Base-by-base conservation (phyloP, 495 filamentous ascomycete species). In the Zalerion maritima region DNA sequence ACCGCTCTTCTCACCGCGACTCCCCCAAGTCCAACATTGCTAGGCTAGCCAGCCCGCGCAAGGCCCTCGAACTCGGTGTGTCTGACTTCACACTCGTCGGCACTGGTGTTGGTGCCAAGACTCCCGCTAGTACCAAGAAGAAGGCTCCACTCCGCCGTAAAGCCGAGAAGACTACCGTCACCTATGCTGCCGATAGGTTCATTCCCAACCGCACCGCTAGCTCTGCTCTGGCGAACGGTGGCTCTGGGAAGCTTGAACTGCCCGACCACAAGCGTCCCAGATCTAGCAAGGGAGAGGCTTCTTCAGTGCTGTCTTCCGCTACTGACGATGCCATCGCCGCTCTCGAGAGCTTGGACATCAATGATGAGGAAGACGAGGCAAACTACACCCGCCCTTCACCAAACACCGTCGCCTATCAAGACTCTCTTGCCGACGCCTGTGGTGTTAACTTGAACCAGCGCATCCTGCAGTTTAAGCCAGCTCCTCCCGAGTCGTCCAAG, bases 391-490 rank as follows among this genome's bases (percentile, higher is more conserved):
- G 82, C 29, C 79, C 82, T 1, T 77, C 82, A 7, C 86, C 87
- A 11, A 83, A 87, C 49, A 71, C 77, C 0, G 73, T 83, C 15
- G 89, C 91, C 0, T 99, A 94, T 47, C 76, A 93, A 54, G 86
- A 89, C 17, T 86, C 85, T 0, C 59, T 99, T 21, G 87, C 89
- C 16, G 73, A 75, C 31, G 89, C 89, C 12, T 96, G 89, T 47
- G 91, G 86, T 24, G 81, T 99, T 22, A 84, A 69, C 41, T 67
- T 94, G 28, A 92, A 83, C 58, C 87, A 82, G 30, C 81, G 89
- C 24, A 99, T 99, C 36, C 73, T 99, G n/a, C 80, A 87, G 14
- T 99, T 93, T 69, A 96, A 99, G 73, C 89, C 89, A 7, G 83
- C 87, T 0, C 74, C 89, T 7, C 89, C 89, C 2, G 89, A 96